A percentile compares a stretch with the other conserved stretches of the same genome.
Evolutionary conservation across 1,139 yeast genomes (phyloP).

Genomic region (Sugiyamaella paludigena): DNA sequence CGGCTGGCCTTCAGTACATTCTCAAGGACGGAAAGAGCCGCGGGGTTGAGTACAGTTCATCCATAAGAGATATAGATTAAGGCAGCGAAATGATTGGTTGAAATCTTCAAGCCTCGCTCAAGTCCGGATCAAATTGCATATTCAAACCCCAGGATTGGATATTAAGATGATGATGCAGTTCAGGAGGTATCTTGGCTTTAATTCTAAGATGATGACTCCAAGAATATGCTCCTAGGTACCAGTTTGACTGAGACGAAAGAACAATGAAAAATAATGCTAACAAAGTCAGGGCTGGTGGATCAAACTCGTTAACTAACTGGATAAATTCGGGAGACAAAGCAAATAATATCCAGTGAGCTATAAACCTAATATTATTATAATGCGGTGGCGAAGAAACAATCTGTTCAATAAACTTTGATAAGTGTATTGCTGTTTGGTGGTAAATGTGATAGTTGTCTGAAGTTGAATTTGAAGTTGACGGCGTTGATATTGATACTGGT

Average conservation of each 20-base stretch:
- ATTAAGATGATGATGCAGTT: conserved; percentile 9
- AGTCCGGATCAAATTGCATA: too few species aligned
- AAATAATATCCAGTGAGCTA: conserved; percentile 6
- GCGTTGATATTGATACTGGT: too few species aligned
- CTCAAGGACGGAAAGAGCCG: too few species aligned
- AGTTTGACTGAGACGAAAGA: conserved; percentile 11
- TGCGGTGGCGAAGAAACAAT: too few species aligned
- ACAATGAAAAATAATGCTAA: conserved; percentile 9
- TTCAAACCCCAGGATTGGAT: too few species aligned
- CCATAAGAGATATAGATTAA: too few species aligned
- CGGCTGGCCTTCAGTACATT: too few species aligned
- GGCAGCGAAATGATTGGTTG: too few species aligned
- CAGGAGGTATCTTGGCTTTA: conserved; percentile 8
- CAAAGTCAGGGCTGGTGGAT: conserved; percentile 11
- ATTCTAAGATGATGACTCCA: conserved; percentile 15
- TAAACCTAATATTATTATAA: not conserved
- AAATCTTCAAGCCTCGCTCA: too few species aligned
- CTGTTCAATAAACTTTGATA: not conserved
- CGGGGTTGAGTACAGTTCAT: too few species aligned
- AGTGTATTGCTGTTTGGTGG: not conserved
- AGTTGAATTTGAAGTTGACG: too few species aligned
- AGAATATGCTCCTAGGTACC: conserved; percentile 13
- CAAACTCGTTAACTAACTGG: conserved; percentile 12
- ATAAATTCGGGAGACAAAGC: conserved; percentile 7
- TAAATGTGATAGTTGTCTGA: not conserved